Evolutionary conservation across 345 rosid genomes (phyloP), one percentile per base, ranked within the genome.

Genomic region (Eucalyptus grandis): DNA sequence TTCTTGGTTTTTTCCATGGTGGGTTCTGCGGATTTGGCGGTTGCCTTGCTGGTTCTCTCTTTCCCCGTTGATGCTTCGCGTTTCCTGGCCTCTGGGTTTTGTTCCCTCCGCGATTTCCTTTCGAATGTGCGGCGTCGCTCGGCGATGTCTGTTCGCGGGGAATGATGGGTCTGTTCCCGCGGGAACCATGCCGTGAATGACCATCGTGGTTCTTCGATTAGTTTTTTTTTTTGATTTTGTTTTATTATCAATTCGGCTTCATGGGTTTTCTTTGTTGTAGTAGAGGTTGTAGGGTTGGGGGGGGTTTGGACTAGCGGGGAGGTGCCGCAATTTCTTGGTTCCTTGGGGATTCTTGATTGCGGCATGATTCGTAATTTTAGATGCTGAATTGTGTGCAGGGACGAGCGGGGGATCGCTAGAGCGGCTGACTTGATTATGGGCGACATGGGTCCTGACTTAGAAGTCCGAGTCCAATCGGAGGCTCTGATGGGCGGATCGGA

Each of bases 371-470:
- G 47, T 77, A 40, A 77, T 3, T 5, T 56, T 37, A 40, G 85
- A 4, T 77, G 85, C 85, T 40, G 85, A 37, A 77, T 77, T 77
- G 85, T 22, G 69, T 40, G 85, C 85, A 77, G 85, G 85, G 13
- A 11, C 47, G 24, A 72, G 47, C 1, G 85, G 24, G 85, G 47
- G 85, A 40, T 77, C 24, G 15, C 85, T 21, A 11, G 85, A 77
- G 85, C 85, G 11, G 47, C 43, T 40, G 85, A 40, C 85, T 77
- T 77, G 85, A 77, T 21, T 11, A 77, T 77, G 85, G 85, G 30
- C 85, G 15, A 40, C 13, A 92, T 95, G 95, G 94, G 90, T 26
- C 93, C 93, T 58, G 93, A 90, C 11, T 83, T 94, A 90, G 95
- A 92, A 89, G 31, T 81, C 60, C 91, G 92, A 86, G 92, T 46